Conservation (phyloP, 2,329 filamentous ascomycete species). For the Fusarium lateritium region DNA sequence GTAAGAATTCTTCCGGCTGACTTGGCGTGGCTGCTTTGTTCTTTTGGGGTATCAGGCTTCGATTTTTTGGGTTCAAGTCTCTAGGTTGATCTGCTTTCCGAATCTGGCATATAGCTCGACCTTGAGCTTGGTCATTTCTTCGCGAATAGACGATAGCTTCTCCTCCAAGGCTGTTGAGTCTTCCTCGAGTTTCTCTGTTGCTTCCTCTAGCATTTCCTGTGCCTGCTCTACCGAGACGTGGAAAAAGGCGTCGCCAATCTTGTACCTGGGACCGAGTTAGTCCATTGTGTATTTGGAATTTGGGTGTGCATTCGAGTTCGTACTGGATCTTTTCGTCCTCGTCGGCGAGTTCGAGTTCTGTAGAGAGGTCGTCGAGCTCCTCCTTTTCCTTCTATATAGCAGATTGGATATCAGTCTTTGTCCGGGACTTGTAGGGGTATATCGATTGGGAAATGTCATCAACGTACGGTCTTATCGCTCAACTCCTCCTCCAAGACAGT, state of each 20-base stretch:
- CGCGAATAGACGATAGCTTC: slow-evolving; percentile 79
- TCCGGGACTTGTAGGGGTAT: background rate
- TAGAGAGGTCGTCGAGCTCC: slow-evolving; percentile 92
- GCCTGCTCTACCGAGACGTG: slow-evolving; percentile 87
- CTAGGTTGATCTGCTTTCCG: slow-evolving; percentile 96
- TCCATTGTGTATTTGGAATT: background rate
- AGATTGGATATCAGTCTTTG: slow-evolving; percentile 42
- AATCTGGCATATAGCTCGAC: slow-evolving; percentile 94
- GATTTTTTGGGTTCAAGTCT: slow-evolving; percentile 71
- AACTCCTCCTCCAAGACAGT: slow-evolving; percentile 84
- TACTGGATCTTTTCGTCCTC: slow-evolving; percentile 95
- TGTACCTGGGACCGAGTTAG: slow-evolving; percentile 75
- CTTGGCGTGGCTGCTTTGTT: slow-evolving; percentile 13
- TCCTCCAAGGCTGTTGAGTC: slow-evolving; percentile 85
- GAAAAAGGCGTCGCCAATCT: slow-evolving; percentile 96
- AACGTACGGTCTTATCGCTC: slow-evolving; percentile 81
- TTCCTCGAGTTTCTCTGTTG: slow-evolving; percentile 80
- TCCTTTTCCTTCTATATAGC: slow-evolving; percentile 92
- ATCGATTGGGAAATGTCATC: rapidly evolving
- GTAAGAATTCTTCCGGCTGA: slow-evolving; percentile 44
- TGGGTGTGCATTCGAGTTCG: slow-evolving; percentile 54
- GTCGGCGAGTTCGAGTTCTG: slow-evolving; percentile 92
- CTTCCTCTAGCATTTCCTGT: slow-evolving; percentile 83
- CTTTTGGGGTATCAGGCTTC: slow-evolving; percentile 37
- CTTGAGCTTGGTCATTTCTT: slow-evolving; percentile 93